Evolutionary conservation across 2,329 filamentous ascomycete species (phyloP), one percentile per base, ranked within the genome.

Genomic region (Aspergillus udagawae): DNA sequence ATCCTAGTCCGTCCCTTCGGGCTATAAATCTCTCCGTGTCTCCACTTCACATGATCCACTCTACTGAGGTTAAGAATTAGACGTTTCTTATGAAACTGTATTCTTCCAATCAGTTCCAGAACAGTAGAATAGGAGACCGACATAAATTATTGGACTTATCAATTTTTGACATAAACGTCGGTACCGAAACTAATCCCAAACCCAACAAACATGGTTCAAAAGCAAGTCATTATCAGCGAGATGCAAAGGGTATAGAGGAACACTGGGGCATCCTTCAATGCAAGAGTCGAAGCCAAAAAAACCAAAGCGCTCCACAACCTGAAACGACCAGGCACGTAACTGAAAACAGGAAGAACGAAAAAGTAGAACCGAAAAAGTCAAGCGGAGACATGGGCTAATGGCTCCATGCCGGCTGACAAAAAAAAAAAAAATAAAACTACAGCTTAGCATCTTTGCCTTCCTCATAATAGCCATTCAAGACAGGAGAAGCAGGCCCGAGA

Each of bases 401-500:
- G 14, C 21, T 14, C 44, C 44, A 47, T 17, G 32, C 32, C 5
- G 14, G 23, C 21, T 25, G 20, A 47, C 12, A 42, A 49, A 42
- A 32, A 54, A 57, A 57, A 42, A 44, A 48, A 55, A 58, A 57
- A 32, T 41, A 21, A 47, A 47, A 32, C 62, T 72, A 73, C 69
- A 73, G 60, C 67, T 72, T 73, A 47, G 70, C 60, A 60, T 68
- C 68, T 57, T 67, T 64, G 49, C 69, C 68, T n/a, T 66, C 70
- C n/a, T 70, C 64, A 21, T 42, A 52, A 27, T 65, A 60, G n/a
- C 67, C 67, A 50, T 62, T 68, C 53, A 67, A 44, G n/a, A 60
- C 50, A 4, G 64, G 62, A 10, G 60, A 62, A 27, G 63, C 28
- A 52, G 63, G 63, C 23, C 70, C 68, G 57, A 73, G 63, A 50